Conservation (phyloP, 805 yeast species). For the Starmera dryadoides region DNA sequence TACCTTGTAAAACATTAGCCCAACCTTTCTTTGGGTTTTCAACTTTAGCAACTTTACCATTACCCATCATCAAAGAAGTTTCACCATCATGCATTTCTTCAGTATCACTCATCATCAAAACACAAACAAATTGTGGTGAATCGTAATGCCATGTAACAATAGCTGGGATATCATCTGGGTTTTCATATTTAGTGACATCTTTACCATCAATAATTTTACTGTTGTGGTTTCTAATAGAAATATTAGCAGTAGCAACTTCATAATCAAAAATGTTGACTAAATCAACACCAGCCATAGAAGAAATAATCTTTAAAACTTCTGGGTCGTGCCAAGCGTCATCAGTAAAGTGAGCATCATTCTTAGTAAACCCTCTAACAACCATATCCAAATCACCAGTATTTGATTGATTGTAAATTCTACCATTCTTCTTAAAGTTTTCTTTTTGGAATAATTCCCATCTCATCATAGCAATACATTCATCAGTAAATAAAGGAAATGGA, state of each 20-base stretch:
- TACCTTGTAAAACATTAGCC: constrained; percentile 43
- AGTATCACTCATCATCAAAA: constrained; percentile 49
- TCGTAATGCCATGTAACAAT: constrained; percentile 54
- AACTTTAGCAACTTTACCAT: constrained; percentile 21
- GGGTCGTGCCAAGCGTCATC: constrained; percentile 53
- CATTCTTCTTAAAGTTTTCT: constrained; percentile 37
- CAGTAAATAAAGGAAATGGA: constrained; percentile 55
- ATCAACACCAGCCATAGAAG: constrained; percentile 41
- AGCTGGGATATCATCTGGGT: constrained; percentile 30
- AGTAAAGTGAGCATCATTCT: constrained; percentile 35
- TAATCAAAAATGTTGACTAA: not conserved
- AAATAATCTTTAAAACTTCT: constrained; percentile 42
- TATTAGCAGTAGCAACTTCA: constrained; percentile 33
- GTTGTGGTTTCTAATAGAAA: constrained; percentile 28
- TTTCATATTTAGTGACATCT: not conserved
- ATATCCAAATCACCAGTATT: constrained; percentile 42
- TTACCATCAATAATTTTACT: not conserved
- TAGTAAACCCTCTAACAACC: constrained; percentile 43
- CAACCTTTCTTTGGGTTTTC: constrained; percentile 41
- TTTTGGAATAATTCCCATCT: constrained; percentile 44
- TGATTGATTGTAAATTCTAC: constrained; percentile 22
- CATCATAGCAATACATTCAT: constrained; percentile 54
- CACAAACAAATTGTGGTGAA: constrained; percentile 54
- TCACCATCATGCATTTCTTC: constrained; percentile 49
- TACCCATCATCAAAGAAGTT: constrained; percentile 39